Conservation (phyloP, 805 yeast species). For the Candida mattraensis region DNA sequence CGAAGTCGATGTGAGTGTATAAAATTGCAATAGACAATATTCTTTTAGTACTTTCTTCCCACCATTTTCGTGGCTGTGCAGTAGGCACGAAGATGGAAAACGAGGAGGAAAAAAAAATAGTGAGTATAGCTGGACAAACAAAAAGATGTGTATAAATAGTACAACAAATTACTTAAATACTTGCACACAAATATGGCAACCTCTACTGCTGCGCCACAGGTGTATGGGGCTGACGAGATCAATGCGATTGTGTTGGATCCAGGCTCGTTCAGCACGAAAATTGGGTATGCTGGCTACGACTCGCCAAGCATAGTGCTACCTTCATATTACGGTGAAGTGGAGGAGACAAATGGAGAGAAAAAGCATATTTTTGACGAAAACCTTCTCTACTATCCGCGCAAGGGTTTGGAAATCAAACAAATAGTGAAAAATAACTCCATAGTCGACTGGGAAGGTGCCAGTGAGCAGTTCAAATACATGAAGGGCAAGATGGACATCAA, state of each 20-base stretch:
- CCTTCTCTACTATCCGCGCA: slow-evolving; percentile 44
- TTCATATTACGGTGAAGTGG: slow-evolving; percentile 54
- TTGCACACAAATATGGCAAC: neutral
- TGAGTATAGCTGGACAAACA: too few relatives aligned
- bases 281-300: slow-evolving; percentile 93
- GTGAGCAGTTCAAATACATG: slow-evolving; percentile 67
- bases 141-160: too few relatives aligned
- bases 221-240: slow-evolving; percentile 76
- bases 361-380: slow-evolving; percentile 33
- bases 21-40: slow-evolving; percentile 2
- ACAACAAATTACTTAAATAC: too few relatives aligned
- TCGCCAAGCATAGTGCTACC: slow-evolving; percentile 76
- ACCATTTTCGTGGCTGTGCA: too few relatives aligned
- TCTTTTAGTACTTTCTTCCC: too few relatives aligned
- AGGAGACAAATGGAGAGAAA: slow-evolving; percentile 16
- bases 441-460: slow-evolving; percentile 85
- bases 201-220: slow-evolving; percentile 44
- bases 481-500: slow-evolving; percentile 54
- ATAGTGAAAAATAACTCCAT: slow-evolving; percentile 61
- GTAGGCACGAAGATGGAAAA: too few relatives aligned
- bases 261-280: slow-evolving; percentile 78
- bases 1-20: slow-evolving; percentile 49
- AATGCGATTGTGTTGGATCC: slow-evolving; percentile 90
- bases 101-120: too few relatives aligned
- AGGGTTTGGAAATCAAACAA: slow-evolving; percentile 52